Evolutionary conservation across 176 grass and related monocot genomes (phyloP).

Genomic region (Echinochloa phyllopogon): DNA sequence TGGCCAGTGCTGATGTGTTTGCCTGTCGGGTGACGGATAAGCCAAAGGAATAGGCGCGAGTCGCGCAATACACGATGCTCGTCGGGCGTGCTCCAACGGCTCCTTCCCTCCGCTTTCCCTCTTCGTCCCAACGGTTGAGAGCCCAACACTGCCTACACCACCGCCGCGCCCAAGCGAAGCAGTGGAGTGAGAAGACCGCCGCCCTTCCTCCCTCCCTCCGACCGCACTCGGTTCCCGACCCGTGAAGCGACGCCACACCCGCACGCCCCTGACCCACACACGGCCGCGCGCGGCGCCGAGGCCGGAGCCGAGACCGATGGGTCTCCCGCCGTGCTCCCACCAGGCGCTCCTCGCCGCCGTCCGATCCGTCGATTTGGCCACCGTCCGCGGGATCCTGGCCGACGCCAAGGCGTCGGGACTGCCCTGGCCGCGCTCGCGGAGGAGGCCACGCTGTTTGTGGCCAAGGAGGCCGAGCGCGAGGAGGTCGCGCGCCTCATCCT

Average conservation of each 20-base stretch:
- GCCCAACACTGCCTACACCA: too few species aligned
- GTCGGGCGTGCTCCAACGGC: too few species aligned
- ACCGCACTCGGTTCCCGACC: not conserved
- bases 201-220: not conserved
- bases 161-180: not conserved
- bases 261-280: not conserved
- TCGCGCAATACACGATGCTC: too few species aligned
- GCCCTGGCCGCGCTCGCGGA: conserved; percentile 39
- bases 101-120: too few species aligned
- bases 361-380: conserved; percentile 61
- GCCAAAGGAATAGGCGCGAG: too few species aligned
- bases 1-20: too few species aligned
- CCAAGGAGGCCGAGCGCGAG: conserved; percentile 64
- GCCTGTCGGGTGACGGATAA: too few species aligned
- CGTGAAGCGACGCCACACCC: not conserved
- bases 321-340: conserved; percentile 66
- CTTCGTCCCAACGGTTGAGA: too few species aligned
- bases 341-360: conserved; percentile 77
- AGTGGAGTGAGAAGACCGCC: not conserved
- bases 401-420: conserved; percentile 33
- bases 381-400: conserved; percentile 49
- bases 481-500: conserved; percentile 74
- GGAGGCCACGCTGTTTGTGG: conserved; percentile 79
- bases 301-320: conserved; percentile 44
- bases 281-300: too few species aligned